These are phyloP conservation scores for Claviceps lovelessii DNA, from an alignment of 2,329 filamentous ascomycete species.

Conservation along the genomic window DNA sequence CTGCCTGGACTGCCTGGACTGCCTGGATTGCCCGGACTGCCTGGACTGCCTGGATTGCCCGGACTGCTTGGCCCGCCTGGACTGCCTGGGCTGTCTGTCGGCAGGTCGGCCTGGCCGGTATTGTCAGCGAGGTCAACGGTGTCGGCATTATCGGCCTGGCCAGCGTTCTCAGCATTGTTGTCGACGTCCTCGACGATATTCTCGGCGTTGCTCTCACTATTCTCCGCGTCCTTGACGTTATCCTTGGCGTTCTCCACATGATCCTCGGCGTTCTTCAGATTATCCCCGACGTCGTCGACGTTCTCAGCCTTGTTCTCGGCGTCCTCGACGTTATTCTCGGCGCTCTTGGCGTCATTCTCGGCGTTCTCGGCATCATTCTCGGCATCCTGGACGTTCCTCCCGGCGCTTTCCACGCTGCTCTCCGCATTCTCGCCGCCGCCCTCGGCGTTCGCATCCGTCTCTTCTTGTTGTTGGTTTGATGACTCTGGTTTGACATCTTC, in stretches of 20 bases:
- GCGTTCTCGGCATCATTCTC: not conserved
- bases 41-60: conserved; percentile 30
- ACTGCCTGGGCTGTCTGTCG: conserved; percentile 12
- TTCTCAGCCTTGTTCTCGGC: not conserved
- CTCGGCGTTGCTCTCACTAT: not conserved
- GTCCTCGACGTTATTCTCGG: not conserved
- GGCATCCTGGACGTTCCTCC: no score
- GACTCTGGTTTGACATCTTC: conserved; percentile 10
- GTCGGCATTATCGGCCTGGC: not conserved
- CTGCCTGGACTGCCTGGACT: conserved; percentile 16
- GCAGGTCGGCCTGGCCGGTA: no score
- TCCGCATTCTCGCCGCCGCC: not conserved
- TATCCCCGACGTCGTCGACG: not conserved
- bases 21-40: conserved; percentile 13
- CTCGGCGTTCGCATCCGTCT: conserved; percentile 5
- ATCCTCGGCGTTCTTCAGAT: not conserved
- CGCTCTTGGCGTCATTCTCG: not conserved
- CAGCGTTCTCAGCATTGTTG: not conserved
- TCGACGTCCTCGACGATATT: not conserved
- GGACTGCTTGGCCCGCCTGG: conserved; percentile 33
- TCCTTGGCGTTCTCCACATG: not conserved
- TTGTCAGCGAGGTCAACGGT: not conserved
- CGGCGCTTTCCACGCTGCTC: not conserved
- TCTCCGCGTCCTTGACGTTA: not conserved
- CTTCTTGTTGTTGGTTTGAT: conserved; percentile 8